Evolutionary conservation across 2,329 filamentous ascomycete species (phyloP), one percentile per base, ranked within the genome.

Genomic region (Aaosphaeria arxii): DNA sequence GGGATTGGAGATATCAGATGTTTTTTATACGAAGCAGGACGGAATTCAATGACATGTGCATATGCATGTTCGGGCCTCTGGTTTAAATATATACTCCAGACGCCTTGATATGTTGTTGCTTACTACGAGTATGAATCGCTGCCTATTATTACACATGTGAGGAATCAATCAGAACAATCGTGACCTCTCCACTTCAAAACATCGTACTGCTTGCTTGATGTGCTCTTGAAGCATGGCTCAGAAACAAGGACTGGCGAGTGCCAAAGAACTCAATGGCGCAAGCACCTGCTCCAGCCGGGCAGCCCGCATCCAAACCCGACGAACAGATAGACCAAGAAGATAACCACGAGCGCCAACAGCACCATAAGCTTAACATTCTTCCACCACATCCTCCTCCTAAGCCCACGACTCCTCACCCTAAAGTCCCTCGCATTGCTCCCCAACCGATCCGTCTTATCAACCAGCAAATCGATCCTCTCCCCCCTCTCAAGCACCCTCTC

Each of bases 371-470:
- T 95, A 41, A 95, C 82, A 70, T 99, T 97, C 85, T 97, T 97
- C 92, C 92, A 97, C 94, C 94, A 99, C 94, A 99, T 97, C 72
- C 87, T 82, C 66, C 95, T 82, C 75, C 94, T 88, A 60, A 99
- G 71, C 1, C 90, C 91, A 29, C 91, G 78, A 69, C 88, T 95
- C 58, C 92, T 80, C 13, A 97, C 86, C 45, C 94, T 79, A 67
- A 99, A 99, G 68, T 99, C 94, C 60, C 86, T 80, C 45, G 94
- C 91, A 69, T 85, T 94, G 30, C 89, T 89, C 11, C 92, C 94
- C 36, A 99, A 72, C 40, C 91, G 80, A 68, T 96, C 92, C 43
- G 95, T 99, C 83, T 99, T 96, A 71, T 97, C 91, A 24, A 99
- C 91, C 41, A 99, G 75, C 58, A 96, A 71, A 73, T 96, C 91